These are phyloP conservation scores for Adenanthera pavonina DNA, from an alignment of 306 rosid species.

Conservation along the genomic window DNA sequence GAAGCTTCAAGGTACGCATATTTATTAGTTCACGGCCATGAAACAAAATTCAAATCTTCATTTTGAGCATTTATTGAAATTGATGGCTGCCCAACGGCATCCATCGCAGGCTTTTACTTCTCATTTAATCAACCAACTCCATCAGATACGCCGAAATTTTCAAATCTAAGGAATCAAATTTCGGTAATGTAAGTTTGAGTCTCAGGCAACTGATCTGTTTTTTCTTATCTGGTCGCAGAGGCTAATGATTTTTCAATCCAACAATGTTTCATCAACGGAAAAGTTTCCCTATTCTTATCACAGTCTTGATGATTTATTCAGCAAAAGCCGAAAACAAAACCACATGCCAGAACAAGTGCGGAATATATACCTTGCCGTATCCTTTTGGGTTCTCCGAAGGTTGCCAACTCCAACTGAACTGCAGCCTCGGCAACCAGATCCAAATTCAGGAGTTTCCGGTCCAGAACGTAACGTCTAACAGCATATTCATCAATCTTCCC, in stretches of 20 bases:
- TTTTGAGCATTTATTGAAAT: conserved; percentile 65
- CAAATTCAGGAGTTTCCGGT: conserved; percentile 49
- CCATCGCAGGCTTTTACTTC: conserved; percentile 50
- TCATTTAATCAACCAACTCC: conserved; percentile 44
- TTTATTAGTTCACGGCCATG: conserved; percentile 35
- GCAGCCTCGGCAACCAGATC: conserved; percentile 16
- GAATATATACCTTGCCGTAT: conserved; percentile 40
- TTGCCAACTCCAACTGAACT: conserved; percentile 50
- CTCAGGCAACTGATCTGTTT: not conserved
- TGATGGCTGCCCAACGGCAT: conserved; percentile 72
- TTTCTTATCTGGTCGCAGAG: conserved; percentile 34
- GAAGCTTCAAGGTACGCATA: conserved; percentile 47
- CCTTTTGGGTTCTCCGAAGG: conserved; percentile 75
- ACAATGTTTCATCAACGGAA: conserved; percentile 48
- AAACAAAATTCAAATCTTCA: conserved; percentile 6
- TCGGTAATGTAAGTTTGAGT: conserved; percentile 5
- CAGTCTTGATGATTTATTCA: conserved; percentile 39
- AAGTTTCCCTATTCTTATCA: conserved; percentile 36
- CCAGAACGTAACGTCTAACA: conserved; percentile 51
- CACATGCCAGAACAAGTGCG: conserved; percentile 43
- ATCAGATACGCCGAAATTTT: conserved; percentile 17
- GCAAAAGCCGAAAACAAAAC: conserved; percentile 43
- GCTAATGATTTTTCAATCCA: conserved; percentile 44
- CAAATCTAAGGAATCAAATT: conserved; percentile 4
- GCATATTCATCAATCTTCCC: conserved; percentile 59